Evolutionary conservation across 2,329 filamentous ascomycete genomes (phyloP), one percentile per base, ranked within the genome.

Genomic region (Penicillium olsonii): DNA sequence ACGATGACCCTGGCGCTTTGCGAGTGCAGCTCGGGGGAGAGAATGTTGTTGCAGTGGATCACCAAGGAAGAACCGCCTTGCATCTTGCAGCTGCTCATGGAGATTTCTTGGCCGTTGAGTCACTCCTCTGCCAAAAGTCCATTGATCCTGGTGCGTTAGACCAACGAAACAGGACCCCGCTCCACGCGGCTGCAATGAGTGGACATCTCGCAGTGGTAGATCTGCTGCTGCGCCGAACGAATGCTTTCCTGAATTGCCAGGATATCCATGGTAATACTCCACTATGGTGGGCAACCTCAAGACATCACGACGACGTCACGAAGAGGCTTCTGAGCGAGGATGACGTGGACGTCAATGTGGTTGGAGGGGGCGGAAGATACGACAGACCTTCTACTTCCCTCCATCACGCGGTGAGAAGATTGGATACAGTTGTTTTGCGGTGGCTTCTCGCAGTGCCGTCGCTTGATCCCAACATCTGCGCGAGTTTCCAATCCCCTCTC

Each of bases 201-300:
- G n/a, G n/a, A n/a, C n/a, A n/a, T n/a, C n/a, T n/a, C n/a, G n/a
- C n/a, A 42, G 5, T 19, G 27, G 27, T 31, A 10, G 11, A 31
- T 31, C 3, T 31, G 27, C 27, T 31, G 3, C 27, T 31, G 11
- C 29, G 45, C 27, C 24, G 42, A 31, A 37, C 24, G 1, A 12
- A 10, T 39, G n/a, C 5, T 8, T 29, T 33, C 6, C 19, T 42
- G 27, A 42, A 42, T 38, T 35, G 31, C 17, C 31, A 0, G 31
- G 37, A 38, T 29, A 40, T 31, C 34, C 11, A 53, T 34, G 42
- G 46, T 7, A 53, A 53, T 26, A 53, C 46, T 11, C 51, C 47
- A 2, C 42, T 53, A 7, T 53, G 40, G 43, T 11, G 44, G 9
- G 40, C 47, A 26, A 50, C 40, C 44, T 35, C 42, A 31, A 41